Percentiles rank a stretch among this genome's conserved stretches.
phyloP scores from a whole-genome alignment of 768 basidiomycete genomes.

The Lactifluus volemus region DNA sequence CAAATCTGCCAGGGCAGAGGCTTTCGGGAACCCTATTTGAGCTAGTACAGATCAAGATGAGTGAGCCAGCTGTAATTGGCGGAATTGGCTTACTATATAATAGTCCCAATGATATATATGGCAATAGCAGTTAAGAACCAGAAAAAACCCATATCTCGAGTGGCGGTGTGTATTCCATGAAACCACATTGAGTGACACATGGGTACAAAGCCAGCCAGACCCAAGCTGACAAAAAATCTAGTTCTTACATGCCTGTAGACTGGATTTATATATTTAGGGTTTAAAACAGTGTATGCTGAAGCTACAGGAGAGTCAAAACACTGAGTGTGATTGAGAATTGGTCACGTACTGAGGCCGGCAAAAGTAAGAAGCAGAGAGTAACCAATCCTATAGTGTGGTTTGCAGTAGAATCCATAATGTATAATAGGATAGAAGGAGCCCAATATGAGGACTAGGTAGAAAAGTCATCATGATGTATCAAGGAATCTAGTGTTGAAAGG shows the following conservation, averaged over 20 bases:
- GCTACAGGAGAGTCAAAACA: conserved; percentile 28
- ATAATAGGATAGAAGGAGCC: conserved; percentile 74
- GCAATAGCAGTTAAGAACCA: conserved; percentile 65
- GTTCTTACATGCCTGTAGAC: conserved; percentile 72
- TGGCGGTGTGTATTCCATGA: conserved; percentile 48
- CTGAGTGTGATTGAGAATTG: not conserved
- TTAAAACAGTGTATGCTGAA: conserved; percentile 67
- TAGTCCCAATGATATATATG: conserved; percentile 71
- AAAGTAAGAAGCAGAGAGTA: conserved; percentile 46
- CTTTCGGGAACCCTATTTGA: conserved; percentile 79
- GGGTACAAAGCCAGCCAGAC: conserved; percentile 61
- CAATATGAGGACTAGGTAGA: conserved; percentile 46
- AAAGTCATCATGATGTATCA: conserved; percentile 10
- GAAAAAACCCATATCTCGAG: conserved; percentile 56
- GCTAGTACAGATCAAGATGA: conserved; percentile 33
- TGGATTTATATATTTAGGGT: conserved; percentile 69
- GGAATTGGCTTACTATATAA: conserved; percentile 63
- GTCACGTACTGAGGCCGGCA: conserved; percentile 49
- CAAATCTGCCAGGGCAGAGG: conserved; percentile 66
- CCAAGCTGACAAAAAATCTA: conserved; percentile 68
- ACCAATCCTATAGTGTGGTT: conserved; percentile 41
- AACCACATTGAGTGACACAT: conserved; percentile 51
- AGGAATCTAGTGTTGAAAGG: not conserved
- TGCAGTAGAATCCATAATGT: conserved; percentile 73
- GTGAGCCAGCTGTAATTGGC: conserved; percentile 14